Evolutionary conservation across 2,329 filamentous ascomycete genomes (phyloP), one percentile per base, ranked within the genome.

Genomic region (Penicillium oxalicum): DNA sequence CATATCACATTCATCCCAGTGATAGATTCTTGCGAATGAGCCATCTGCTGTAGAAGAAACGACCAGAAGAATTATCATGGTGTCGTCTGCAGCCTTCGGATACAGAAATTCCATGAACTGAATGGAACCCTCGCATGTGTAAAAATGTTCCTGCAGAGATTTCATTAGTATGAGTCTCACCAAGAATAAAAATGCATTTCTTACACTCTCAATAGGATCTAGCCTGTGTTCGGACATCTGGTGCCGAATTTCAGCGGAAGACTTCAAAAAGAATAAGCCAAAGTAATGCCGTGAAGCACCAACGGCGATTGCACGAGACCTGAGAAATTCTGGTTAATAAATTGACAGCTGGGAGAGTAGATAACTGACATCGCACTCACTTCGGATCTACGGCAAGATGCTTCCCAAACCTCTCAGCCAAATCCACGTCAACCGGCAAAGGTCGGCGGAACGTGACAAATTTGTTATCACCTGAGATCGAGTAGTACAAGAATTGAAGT

Each of bases 31-130:
- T 28, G 77, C 66, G 47, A 74, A 72, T 13, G 74, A 77, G 50
- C 64, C 66, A 2, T 73, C 67, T 26, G 71, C 62, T 50, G 66
- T 65, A 40, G 69, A 64, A 13, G 81, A 67, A 18, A 85, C 66
- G 24, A 95, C 71, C 9, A 95, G 72, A 3, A 97, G 75, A n/a
- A 94, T 84, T 38, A 94, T 80, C 58, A 84, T 83, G 46, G 83
- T 75, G 8, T 81, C 77, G 51, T 91, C 83, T 45, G 81, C 77
- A 0, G 78, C 69, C 8, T 77, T 76, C 6, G 90, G 87, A 50
- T 86, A 82, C 2, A 98, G 75, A 55, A 97, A 98, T 24, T 90
- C 86, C 76, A 96, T 84, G 58, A 88, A 87, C 59, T 91, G 77
- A 47, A 97, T 88, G n/a, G 84, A 76, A 1, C 88, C 90, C 6